phyloP scores from a whole-genome alignment of 768 basidiomycete genomes.

The Xerocomellus intermedius region DNA sequence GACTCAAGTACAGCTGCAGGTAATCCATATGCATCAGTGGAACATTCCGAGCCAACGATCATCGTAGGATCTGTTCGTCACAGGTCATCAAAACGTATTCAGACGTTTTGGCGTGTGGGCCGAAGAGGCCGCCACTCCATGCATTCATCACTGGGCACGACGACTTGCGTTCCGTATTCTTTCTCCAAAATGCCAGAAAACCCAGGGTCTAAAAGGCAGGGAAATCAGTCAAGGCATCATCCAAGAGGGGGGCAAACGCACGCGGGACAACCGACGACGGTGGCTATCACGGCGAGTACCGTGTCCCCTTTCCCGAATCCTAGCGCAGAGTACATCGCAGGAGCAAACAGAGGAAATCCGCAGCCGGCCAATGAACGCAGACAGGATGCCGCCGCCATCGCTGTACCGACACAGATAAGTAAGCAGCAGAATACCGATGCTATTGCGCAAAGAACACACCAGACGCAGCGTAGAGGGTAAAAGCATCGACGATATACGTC shows the following conservation, averaged over 20 bases:
- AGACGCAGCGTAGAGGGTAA: conserved; percentile 66
- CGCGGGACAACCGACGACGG: conserved; percentile 61
- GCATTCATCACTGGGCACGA: conserved; percentile 29
- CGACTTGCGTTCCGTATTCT: conserved; percentile 49
- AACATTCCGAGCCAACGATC: background rate
- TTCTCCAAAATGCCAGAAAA: conserved; percentile 47
- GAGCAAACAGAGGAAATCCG: conserved; percentile 76
- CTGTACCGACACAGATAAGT: conserved; percentile 29
- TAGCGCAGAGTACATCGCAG: conserved; percentile 59
- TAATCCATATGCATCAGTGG: background rate
- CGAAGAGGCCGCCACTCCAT: background rate
- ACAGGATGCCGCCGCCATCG: conserved; percentile 62
- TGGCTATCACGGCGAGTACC: conserved; percentile 55
- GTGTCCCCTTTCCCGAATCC: conserved; percentile 73
- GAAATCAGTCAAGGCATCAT: conserved; percentile 28
- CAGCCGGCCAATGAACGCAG: conserved; percentile 69
- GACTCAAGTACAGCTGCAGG: background rate
- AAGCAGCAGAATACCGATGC: background rate
- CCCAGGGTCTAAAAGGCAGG: conserved; percentile 37
- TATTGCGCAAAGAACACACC: conserved; percentile 36
- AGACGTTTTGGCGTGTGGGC: no score
- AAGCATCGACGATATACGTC: conserved; percentile 66
- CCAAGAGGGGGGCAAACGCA: background rate
- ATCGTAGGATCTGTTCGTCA: no score
- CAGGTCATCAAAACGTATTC: background rate